Conservation (phyloP, 805 yeast genomes). For the Teunomyces kruisii region DNA sequence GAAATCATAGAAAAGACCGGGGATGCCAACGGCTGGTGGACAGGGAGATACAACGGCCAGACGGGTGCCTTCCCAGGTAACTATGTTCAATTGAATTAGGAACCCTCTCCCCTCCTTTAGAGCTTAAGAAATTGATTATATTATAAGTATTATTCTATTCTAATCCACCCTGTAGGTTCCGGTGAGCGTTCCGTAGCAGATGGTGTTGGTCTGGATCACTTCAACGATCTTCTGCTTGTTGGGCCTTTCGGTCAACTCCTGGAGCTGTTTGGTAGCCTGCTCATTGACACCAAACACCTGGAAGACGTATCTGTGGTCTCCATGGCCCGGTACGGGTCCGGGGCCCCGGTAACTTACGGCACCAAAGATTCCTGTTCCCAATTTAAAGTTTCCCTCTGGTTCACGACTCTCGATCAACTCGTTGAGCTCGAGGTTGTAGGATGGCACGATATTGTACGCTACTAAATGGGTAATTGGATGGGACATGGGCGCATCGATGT, state of each 20-base stretch:
- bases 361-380: constrained; percentile 7
- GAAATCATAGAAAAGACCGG: constrained; percentile 78
- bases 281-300: constrained; percentile 14
- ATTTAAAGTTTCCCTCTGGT: constrained; percentile 7
- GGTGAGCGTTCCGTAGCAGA: not conserved
- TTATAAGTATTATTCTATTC: too few species aligned
- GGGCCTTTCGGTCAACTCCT: not conserved
- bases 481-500: constrained; percentile 13
- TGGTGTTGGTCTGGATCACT: not conserved
- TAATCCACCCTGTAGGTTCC: constrained; percentile 3
- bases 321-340: constrained; percentile 14
- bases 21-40: constrained; percentile 97
- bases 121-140: not conserved
- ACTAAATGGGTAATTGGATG: constrained; percentile 12
- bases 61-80: constrained; percentile 96
- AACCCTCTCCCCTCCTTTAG: too few species aligned
- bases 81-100: constrained; percentile 71
- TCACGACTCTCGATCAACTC: constrained; percentile 4
- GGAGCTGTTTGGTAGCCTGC: constrained; percentile 9
- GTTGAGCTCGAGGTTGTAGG: constrained; percentile 1
- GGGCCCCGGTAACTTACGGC: constrained; percentile 12
- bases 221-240: not conserved
- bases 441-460: constrained; percentile 12
- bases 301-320: constrained; percentile 14
- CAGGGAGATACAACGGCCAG: constrained; percentile 80